These are phyloP conservation scores for Nicotiana tomentosiformis DNA, from an alignment of 257 asterid species.

Conservation along the genomic window DNA sequence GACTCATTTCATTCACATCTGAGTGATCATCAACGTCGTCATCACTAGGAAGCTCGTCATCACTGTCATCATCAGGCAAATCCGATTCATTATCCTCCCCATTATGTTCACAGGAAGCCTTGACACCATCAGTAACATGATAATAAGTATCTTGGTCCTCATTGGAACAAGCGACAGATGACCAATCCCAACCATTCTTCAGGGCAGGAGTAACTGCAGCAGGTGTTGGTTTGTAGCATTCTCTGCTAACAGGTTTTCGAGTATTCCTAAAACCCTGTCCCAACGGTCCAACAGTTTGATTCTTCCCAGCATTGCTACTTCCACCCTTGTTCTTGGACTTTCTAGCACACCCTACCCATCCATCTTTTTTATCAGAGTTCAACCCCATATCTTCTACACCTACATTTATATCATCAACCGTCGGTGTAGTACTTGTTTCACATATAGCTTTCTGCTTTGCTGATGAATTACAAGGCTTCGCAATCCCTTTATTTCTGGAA, in stretches of 20 bases:
- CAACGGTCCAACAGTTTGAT: slow-evolving; percentile 34
- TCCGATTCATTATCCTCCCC: too few species aligned
- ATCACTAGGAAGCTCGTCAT: not conserved
- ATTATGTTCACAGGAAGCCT: too few species aligned
- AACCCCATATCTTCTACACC: slow-evolving; percentile 37
- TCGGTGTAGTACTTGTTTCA: slow-evolving; percentile 6
- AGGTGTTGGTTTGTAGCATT: slow-evolving; percentile 19
- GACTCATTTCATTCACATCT: slow-evolving; percentile 30
- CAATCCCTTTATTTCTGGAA: slow-evolving; percentile 18
- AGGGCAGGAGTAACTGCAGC: slow-evolving; percentile 41
- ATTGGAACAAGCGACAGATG: slow-evolving; percentile 23
- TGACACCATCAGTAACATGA: not conserved
- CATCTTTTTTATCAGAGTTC: slow-evolving; percentile 36
- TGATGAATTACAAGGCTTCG: slow-evolving; percentile 15
- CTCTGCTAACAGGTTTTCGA: slow-evolving; percentile 36
- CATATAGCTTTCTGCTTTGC: slow-evolving; percentile 24
- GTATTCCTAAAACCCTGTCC: not conserved
- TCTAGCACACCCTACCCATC: slow-evolving; percentile 18
- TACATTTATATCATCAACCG: slow-evolving; percentile 22
- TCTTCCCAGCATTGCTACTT: slow-evolving; percentile 11
- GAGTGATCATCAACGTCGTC: slow-evolving; percentile 23
- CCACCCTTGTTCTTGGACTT: slow-evolving; percentile 46
- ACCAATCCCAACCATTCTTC: slow-evolving; percentile 47
- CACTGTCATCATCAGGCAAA: slow-evolving; percentile 2
- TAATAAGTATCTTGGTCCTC: slow-evolving; percentile 9